phyloP scores from a whole-genome alignment of 139 green algal genomes.

The Parachlorella kessleri region DNA sequence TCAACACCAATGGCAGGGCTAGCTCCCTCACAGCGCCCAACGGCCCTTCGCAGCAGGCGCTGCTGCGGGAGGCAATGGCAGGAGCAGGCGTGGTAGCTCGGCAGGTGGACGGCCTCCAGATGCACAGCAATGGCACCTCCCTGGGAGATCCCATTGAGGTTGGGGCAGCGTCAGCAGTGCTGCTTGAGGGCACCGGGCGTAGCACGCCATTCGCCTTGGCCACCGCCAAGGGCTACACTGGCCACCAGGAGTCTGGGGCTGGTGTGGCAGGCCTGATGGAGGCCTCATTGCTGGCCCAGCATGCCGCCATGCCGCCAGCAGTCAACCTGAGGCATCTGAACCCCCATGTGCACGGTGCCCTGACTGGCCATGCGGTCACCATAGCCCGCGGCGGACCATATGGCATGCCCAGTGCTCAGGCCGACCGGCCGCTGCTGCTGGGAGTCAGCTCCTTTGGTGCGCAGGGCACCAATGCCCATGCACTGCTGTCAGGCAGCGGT shows the following conservation, averaged over 20 bases:
- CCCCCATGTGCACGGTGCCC: conserved; percentile 53
- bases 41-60: conserved; percentile 74
- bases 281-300: conserved; percentile 23
- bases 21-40: conserved; percentile 89
- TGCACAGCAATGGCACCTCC: conserved; percentile 77
- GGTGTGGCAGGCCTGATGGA: conserved; percentile 67
- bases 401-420: conserved; percentile 11
- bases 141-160: conserved; percentile 87
- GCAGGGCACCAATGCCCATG: conserved; percentile 71
- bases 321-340: conserved; percentile 71
- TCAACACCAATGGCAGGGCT: conserved; percentile 93
- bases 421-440: conserved; percentile 18
- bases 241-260: conserved; percentile 83
- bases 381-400: conserved; percentile 38
- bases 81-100: neutral
- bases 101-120: conserved; percentile 54
- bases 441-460: conserved; percentile 73
- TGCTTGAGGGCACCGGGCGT: conserved; percentile 53
- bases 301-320: conserved; percentile 29
- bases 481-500: conserved; percentile 38
- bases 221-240: conserved; percentile 59
- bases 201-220: conserved; percentile 41
- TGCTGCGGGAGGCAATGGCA: conserved; percentile 29
- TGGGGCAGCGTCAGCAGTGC: conserved; percentile 40
- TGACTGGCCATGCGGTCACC: conserved; percentile 22